Percentiles rank a stretch among this genome's conserved stretches.
Evolutionary conservation across 164 flowering plant genomes (phyloP).

Genomic region (Chloranthus sessilifolius): DNA sequence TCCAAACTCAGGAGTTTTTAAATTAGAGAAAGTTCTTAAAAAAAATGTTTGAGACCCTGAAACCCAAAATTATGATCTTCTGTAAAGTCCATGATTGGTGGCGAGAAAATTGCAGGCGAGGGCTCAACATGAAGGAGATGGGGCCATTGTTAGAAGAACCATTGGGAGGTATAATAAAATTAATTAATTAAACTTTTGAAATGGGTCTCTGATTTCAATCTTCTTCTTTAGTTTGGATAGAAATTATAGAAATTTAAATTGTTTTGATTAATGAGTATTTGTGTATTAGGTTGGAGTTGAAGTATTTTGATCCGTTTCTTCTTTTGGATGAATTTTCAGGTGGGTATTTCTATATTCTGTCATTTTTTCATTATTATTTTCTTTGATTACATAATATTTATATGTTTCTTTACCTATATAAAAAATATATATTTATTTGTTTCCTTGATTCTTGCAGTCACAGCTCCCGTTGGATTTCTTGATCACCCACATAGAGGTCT

Average conservation of each 20-base stretch:
- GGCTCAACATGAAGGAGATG: slow-evolving; percentile 66
- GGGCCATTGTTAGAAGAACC: slow-evolving; percentile 71
- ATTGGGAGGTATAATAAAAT: slow-evolving; percentile 56
- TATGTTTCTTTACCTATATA: neutral
- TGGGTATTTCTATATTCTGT: slow-evolving; percentile 26
- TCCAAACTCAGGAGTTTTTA: no score
- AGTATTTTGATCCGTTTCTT: slow-evolving; percentile 82
- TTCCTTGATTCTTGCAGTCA: slow-evolving; percentile 45
- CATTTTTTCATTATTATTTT: neutral
- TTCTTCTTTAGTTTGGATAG: slow-evolving; percentile 12
- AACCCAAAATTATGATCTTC: no score
- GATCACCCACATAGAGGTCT: slow-evolving; percentile 97
- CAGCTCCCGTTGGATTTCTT: slow-evolving; percentile 88
- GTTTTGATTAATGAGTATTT: neutral
- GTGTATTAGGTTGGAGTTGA: slow-evolving; percentile 63
- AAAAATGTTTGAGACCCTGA: no score
- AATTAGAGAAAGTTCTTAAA: no score
- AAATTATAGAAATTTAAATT: no score
- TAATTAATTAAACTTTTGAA: no score
- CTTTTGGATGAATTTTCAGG: slow-evolving; percentile 82
- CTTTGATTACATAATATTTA: neutral
- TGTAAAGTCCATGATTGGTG: slow-evolving; percentile 31
- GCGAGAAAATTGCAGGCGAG: slow-evolving; percentile 49
- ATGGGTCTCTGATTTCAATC: neutral
- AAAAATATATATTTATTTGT: neutral